phyloP scores from a whole-genome alignment of 2,329 filamentous ascomycete genomes.

The Nigrograna mackinnonii region DNA sequence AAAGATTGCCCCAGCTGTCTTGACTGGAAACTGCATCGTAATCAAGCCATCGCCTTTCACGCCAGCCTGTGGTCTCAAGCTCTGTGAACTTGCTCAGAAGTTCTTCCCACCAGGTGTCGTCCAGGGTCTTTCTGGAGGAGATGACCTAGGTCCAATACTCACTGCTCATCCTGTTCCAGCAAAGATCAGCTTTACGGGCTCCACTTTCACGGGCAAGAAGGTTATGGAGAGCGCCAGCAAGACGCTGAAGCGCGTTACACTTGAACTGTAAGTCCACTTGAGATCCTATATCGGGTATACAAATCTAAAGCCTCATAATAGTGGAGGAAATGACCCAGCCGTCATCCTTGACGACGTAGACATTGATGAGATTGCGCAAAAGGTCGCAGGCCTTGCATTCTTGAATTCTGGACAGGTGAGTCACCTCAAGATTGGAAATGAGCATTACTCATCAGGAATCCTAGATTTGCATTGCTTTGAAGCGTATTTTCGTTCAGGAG shows the following conservation, averaged over 20 bases:
- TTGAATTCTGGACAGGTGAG: constrained; percentile 46
- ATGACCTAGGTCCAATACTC: constrained; percentile 62
- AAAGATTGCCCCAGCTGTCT: constrained; percentile 61
- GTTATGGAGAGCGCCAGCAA: constrained; percentile 61
- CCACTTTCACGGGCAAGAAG: constrained; percentile 62
- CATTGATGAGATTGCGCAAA: constrained; percentile 34
- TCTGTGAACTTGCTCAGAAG: constrained; percentile 60
- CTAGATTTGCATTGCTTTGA: constrained; percentile 47
- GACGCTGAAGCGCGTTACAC: constrained; percentile 63
- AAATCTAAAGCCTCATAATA: not conserved
- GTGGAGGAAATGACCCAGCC: constrained; percentile 60
- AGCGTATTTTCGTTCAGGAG: constrained; percentile 65
- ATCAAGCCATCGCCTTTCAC: constrained; percentile 62
- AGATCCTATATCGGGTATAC: not conserved
- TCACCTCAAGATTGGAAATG: no score
- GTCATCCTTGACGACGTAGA: constrained; percentile 58
- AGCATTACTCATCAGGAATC: no score
- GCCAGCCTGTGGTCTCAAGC: constrained; percentile 62
- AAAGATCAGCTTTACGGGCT: constrained; percentile 69
- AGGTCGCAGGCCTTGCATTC: constrained; percentile 49
- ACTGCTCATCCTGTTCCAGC: constrained; percentile 62
- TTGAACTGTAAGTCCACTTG: constrained; percentile 45
- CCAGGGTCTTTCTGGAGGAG: constrained; percentile 63
- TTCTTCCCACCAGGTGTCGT: constrained; percentile 67
- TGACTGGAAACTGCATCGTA: constrained; percentile 61